phyloP scores from a whole-genome alignment of 1,284 basidiomycete species.

The Apiotrichum akiyoshidainum region DNA sequence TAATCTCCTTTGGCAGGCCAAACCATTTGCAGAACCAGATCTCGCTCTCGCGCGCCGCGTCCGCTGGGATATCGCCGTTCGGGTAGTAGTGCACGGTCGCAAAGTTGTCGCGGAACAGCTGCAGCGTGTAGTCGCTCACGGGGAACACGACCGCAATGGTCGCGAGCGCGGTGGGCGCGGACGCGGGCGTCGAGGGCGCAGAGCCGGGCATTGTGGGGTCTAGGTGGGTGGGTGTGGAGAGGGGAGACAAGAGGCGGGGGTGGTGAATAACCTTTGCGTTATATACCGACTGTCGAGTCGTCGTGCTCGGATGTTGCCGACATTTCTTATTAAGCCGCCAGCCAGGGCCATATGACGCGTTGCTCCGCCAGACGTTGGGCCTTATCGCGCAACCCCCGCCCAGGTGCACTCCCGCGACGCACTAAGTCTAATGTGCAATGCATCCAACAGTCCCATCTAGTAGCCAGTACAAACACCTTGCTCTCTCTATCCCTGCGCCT shows the following conservation, averaged over 20 bases:
- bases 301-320: not conserved
- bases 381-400: too few relatives aligned
- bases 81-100: conserved; percentile 36
- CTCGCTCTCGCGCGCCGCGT: conserved; percentile 27
- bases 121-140: conserved; percentile 26
- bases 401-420: too few relatives aligned
- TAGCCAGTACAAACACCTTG: not conserved
- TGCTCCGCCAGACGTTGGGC: too few relatives aligned
- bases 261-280: too few relatives aligned
- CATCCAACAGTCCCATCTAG: not conserved
- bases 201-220: too few relatives aligned
- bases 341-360: not conserved
- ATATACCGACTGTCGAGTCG: too few relatives aligned
- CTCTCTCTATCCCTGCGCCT: conserved; percentile 51
- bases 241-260: not conserved
- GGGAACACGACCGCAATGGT: conserved; percentile 14
- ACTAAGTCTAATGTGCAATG: not conserved
- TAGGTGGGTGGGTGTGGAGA: too few relatives aligned
- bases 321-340: not conserved
- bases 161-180: not conserved
- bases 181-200: not conserved
- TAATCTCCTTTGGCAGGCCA: conserved; percentile 27
- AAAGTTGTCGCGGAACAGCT: conserved; percentile 28
- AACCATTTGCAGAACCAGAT: conserved; percentile 31
- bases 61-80: conserved; percentile 19